These are phyloP conservation scores for Pseudocohnilembus persalinus DNA, from an alignment of 169 alveolate genomes.

Conservation along the genomic window DNA sequence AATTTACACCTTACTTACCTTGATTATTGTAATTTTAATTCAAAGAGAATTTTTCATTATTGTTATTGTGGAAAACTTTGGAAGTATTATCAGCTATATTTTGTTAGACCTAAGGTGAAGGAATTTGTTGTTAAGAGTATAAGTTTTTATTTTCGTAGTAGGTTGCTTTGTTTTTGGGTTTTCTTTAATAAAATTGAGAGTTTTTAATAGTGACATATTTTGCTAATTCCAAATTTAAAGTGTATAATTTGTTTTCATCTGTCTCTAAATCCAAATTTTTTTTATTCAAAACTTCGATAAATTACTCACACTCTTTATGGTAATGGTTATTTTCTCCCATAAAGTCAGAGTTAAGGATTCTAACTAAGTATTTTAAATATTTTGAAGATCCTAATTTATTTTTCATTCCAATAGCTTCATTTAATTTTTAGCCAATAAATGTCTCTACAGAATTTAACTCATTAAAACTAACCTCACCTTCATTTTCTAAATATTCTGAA, in stretches of 20 bases:
- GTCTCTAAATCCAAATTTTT: slow-evolving; percentile 22
- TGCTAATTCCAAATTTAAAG: slow-evolving; percentile 15
- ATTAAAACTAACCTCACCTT: not conserved
- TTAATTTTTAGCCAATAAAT: too few relatives aligned
- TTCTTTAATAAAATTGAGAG: slow-evolving; percentile 8
- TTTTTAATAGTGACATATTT: slow-evolving; percentile 21
- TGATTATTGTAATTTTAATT: too few relatives aligned
- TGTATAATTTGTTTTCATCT: slow-evolving; percentile 26
- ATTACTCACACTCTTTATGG: slow-evolving; percentile 26
- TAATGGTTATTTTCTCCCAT: not conserved
- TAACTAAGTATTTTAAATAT: not conserved
- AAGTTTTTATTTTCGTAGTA: not conserved
- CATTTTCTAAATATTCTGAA: not conserved
- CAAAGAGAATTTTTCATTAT: too few relatives aligned
- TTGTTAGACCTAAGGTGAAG: not conserved
- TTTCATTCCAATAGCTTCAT: not conserved
- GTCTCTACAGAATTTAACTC: not conserved
- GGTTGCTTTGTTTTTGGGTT: not conserved
- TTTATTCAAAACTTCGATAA: slow-evolving; percentile 22
- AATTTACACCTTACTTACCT: too few relatives aligned
- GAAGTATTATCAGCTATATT: too few relatives aligned
- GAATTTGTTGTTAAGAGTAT: not conserved
- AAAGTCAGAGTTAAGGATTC: not conserved
- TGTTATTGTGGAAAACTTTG: too few relatives aligned
- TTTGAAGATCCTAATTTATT: not conserved